Evolutionary conservation across 805 yeast species (phyloP), one percentile per base, ranked within the genome.

Genomic region (Kuraishia hungarica): DNA sequence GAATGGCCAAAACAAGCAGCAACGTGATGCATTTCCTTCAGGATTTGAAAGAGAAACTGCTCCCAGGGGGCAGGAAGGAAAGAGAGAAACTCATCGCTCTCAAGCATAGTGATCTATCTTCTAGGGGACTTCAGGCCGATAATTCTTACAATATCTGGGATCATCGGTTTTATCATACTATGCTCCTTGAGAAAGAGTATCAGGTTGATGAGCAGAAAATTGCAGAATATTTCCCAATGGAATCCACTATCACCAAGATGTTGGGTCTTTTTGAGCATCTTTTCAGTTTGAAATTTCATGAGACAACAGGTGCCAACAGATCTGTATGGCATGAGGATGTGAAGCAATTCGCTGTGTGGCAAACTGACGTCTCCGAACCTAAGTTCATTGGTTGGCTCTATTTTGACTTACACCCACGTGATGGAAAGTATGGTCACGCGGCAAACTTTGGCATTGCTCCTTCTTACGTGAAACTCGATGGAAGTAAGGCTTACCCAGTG

Each of bases 341-440:
- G 19, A 82, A 81, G 58, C 86, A 83, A 63, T 82, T 82, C 64
- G 82, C 87, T 2, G 90, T 87, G 54, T 87, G 87, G 85, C 77
- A 79, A 58, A 71, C 79, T 62, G 89, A 84, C 60, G 67, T 76
- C 48, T 65, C 66, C 28, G 61, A 66, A n/a, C 24, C 22, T 19
- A 22, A 13, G 24, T 89, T 89, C 70, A 78, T 82, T 56, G 96
- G 96, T 29, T 86, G 88, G 81, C 70, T 89, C 51, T 86, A 83
- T 69, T 82, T 89, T 59, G 96, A 89, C 67, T 72, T 89, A 63
- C 92, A 87, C 67, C 96, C 96, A 60, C 80, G 96, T 65, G 86
- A 84, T 55, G 93, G 93, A 62, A 89, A 89, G 68, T 89, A 87
- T 70, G 88, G 91, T 1, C 96, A 89, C 67, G 96, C 96, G 50